Evolutionary conservation across 768 basidiomycete species (phyloP), one percentile per base, ranked within the genome.

Genomic region (Rhodotorula babjevae): DNA sequence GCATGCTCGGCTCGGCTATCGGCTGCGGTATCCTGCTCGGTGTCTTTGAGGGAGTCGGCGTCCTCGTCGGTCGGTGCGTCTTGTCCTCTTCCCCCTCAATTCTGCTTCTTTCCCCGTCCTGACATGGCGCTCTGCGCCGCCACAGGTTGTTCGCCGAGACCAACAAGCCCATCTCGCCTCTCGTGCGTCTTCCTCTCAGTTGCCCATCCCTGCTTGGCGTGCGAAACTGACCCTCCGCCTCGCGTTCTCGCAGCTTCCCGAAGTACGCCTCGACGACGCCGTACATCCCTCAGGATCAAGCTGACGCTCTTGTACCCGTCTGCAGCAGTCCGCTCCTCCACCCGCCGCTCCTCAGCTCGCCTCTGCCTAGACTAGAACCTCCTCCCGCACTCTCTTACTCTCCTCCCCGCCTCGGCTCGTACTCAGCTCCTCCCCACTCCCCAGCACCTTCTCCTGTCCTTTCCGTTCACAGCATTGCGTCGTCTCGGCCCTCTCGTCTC

Each of bases 1-100:
- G 91, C 36, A 92, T 92, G 36, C 83, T 97, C 58, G 89, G 90
- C 25, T 93, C 91, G n/a, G 95, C 95, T 27, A 86, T 99, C 59
- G 91, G 91, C 25, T 98, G 96, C 80, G 95, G 94, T 80, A 94
- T 99, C 71, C 84, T 99, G 36, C 86, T 99, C 36, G 94, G 95
- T 31, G 90, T 93, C 21, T 91, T 93, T 79, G 90, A 92, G 82
- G 94, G 94, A 78, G 93, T 97, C 31, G 95, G 95, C 77, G 94
- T 98, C 15, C 84, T 98, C 36, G 84, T 97, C 72, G 89, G 88
- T 61, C 87, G 95, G 71, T 72, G 44, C 62, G 62, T 58, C n/a
- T 8, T 46, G 16, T n/a, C 10, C 42, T 0, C 25, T 21, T 19
- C 14, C 27, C 14, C 36, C 36, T 36, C 40, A 10, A 10, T 0